Percentiles rank a stretch among this genome's conserved stretches.
Evolutionary conservation across 2,329 filamentous ascomycete genomes (phyloP).

Genomic region (Sphaceloma murrayae): DNA sequence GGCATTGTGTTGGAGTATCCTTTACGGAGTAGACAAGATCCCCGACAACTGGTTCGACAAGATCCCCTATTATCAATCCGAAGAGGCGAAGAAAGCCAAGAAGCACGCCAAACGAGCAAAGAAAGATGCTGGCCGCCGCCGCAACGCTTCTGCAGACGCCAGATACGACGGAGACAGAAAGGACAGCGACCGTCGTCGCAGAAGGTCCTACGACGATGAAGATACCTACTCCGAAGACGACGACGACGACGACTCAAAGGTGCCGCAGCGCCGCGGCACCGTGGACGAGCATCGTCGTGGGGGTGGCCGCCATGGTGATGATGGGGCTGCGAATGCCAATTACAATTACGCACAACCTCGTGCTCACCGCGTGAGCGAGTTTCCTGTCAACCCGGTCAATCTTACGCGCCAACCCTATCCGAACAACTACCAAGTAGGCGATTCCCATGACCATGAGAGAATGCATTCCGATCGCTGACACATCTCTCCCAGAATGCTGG

Average conservation of each 20-base stretch:
- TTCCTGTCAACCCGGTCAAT: conserved; percentile 2
- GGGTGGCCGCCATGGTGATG: not conserved
- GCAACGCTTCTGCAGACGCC: conserved; percentile 37
- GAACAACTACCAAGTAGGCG: not conserved
- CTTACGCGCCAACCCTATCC: not conserved
- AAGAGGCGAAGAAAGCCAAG: conserved; percentile 19
- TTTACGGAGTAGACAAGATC: conserved; percentile 28
- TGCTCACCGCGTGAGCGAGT: conserved; percentile 1
- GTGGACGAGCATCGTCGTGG: no score
- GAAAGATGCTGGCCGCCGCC: conserved; percentile 26
- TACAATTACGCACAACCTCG: conserved; percentile 9
- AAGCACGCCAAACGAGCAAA: conserved; percentile 16
- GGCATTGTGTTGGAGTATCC: conserved; percentile 18
- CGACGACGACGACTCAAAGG: not conserved
- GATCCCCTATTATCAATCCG: conserved; percentile 30
- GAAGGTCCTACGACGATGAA: conserved; percentile 63
- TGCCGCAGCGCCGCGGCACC: no score
- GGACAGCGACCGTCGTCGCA: conserved; percentile 33
- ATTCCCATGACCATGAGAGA: no score
- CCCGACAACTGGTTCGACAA: conserved; percentile 32
- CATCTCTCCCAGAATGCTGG: no score
- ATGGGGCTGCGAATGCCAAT: conserved; percentile 8
- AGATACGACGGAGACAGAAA: conserved; percentile 39
- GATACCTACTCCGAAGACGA: conserved; percentile 57
- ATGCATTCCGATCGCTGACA: no score